phyloP scores from a whole-genome alignment of 2,329 filamentous ascomycete genomes.

The Penicillium sp. region DNA sequence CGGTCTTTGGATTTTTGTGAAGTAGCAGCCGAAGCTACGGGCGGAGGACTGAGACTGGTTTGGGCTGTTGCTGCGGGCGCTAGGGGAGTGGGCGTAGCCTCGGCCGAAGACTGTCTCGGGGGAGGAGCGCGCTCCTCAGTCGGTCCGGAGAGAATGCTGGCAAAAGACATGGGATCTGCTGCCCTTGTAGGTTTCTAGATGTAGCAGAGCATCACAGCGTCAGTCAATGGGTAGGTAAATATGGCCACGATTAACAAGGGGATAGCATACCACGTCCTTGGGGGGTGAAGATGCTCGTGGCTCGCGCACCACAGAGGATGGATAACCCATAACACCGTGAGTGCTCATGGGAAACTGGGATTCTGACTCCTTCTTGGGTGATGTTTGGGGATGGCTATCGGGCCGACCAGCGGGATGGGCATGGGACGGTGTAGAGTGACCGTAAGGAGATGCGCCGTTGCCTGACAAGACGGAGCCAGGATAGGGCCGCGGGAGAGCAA shows the following conservation, averaged over 20 bases:
- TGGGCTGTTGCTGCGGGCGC: no score
- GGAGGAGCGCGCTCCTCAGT: constrained; percentile 60
- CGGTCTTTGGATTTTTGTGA: no score
- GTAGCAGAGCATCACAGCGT: no score
- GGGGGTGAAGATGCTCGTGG: constrained; percentile 29
- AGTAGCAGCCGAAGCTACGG: no score
- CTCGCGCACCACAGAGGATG: constrained; percentile 26
- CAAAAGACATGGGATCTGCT: constrained; percentile 88
- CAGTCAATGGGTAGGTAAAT: no score
- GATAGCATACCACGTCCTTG: no score
- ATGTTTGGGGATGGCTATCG: constrained; percentile 34
- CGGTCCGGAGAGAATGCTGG: constrained; percentile 78
- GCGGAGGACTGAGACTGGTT: no score
- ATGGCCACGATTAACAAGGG: no score
- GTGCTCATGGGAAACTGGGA: constrained; percentile 26
- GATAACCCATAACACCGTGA: constrained; percentile 27
- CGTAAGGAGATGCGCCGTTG: constrained; percentile 33
- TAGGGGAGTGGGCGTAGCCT: constrained; percentile 22
- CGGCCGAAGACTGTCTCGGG: no score
- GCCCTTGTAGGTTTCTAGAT: constrained; percentile 62
- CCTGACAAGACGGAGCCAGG: constrained; percentile 29
- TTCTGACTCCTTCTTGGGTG: constrained; percentile 36
- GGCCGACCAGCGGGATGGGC: constrained; percentile 34
- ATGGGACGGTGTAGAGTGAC: constrained; percentile 32
- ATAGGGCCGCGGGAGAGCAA: constrained; percentile 30